A percentile compares a stretch with the other conserved stretches of the same genome.
Conservation (phyloP, 768 basidiomycete genomes). For the Megacollybia marginata region DNA sequence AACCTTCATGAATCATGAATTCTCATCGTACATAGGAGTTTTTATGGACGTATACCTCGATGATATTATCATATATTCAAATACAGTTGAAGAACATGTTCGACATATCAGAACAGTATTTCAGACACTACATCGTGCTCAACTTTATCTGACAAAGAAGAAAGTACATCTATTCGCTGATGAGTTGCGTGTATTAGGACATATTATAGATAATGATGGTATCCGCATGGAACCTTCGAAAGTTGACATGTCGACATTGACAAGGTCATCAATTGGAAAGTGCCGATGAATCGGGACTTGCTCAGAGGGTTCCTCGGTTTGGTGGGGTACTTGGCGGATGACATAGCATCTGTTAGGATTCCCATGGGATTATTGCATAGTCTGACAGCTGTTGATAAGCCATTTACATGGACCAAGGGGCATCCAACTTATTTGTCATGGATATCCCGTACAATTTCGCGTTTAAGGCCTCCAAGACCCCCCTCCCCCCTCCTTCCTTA, state of each 20-base stretch:
- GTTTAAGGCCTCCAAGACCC: too few relatives aligned
- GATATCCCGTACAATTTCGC: too few relatives aligned
- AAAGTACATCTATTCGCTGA: conserved; percentile 14
- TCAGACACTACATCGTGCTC: too few relatives aligned
- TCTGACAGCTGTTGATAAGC: conserved; percentile 10
- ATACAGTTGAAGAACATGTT: conserved; percentile 23
- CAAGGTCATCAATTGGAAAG: conserved; percentile 11
- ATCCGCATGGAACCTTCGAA: conserved; percentile 36
- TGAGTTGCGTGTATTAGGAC: conserved; percentile 24
- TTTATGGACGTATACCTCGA: conserved; percentile 26
- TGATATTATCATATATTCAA: conserved; percentile 23
- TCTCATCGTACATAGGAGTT: conserved; percentile 22
- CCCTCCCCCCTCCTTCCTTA: too few relatives aligned
- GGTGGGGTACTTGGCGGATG: conserved; percentile 26
- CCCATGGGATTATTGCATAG: conserved; percentile 22
- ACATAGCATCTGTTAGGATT: conserved; percentile 15
- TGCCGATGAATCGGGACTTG: conserved; percentile 7
- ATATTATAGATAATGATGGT: conserved; percentile 22
- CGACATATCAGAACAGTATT: conserved; percentile 13
- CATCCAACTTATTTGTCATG: too few relatives aligned
- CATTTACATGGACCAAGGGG: conserved; percentile 20
- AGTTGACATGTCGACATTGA: too few relatives aligned
- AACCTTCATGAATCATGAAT: conserved; percentile 35
- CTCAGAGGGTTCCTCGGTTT: conserved; percentile 25
- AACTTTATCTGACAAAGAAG: conserved; percentile 19